These are phyloP conservation scores for Aspergillus phoenicis DNA, from an alignment of 2,329 filamentous ascomycete genomes.

Conservation along the genomic window DNA sequence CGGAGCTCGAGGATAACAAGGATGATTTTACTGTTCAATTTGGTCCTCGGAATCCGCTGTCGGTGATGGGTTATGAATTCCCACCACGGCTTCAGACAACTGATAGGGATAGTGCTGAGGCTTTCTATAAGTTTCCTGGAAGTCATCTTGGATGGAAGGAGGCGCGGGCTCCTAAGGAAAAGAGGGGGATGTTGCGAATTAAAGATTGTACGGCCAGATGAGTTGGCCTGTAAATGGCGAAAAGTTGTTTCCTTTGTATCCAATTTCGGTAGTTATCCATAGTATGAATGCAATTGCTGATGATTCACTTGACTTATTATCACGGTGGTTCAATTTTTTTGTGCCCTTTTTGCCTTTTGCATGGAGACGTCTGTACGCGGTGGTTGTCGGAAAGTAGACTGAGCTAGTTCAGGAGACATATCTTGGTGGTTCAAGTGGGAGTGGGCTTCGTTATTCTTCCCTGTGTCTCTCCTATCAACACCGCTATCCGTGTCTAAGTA, in stretches of 20 bases:
- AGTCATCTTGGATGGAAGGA: slow-evolving; percentile 4
- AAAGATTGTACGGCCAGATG: slow-evolving; percentile 2
- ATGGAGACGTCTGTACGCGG: no score
- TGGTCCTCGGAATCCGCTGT: slow-evolving; percentile 10
- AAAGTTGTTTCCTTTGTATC: background rate
- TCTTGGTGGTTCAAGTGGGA: no score
- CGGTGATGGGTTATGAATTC: slow-evolving; percentile 13
- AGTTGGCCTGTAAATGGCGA: background rate
- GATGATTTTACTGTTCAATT: slow-evolving; percentile 9
- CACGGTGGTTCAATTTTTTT: no score
- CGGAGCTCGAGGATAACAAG: slow-evolving; percentile 4
- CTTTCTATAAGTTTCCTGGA: slow-evolving; percentile 7
- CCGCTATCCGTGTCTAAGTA: no score
- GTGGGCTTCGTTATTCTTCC: no score
- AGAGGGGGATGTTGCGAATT: background rate
- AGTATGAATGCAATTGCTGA: background rate
- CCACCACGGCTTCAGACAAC: slow-evolving; percentile 6
- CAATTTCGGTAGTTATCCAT: background rate
- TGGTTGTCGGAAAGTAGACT: no score
- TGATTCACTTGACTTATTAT: no score
- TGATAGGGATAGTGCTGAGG: slow-evolving; percentile 6
- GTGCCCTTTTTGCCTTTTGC: no score
- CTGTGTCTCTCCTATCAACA: no score
- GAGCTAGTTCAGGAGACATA: no score
- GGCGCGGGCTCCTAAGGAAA: background rate